Base-by-base conservation (phyloP, 805 yeast genomes). In the Metschnikowia lochheadii region DNA sequence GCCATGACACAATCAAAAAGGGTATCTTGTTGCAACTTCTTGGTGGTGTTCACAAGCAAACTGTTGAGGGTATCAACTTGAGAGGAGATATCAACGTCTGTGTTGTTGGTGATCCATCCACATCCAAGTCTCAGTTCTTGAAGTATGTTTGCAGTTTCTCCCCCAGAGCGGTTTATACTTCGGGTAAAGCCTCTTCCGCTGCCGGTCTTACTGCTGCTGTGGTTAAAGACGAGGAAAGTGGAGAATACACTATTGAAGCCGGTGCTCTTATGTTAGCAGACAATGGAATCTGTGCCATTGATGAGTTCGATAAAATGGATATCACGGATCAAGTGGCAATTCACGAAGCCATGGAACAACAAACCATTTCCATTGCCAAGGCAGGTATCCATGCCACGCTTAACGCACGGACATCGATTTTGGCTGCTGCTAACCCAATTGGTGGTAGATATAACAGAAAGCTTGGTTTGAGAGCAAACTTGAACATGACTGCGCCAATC, bases 271-370 rank as follows among this genome's bases (percentile, higher is more conserved):
- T 94, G 97, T 77, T 94, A 56, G 98, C 99, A 1, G 99, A 94
- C 70, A 94, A 92, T 64, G 99, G 99, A 55, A 88, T 94, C 54
- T 94, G 99, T 78, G 95, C 97, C 61, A 94, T 94, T 68, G 99
- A 94, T 68, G 99, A 94, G 73, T 94, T 94, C 61, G 99, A 94
- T 66, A 94, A 94, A 74, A 94, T 94, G 99, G 97, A 92, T 68
- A 69, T 91, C 40, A 70, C 84, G 1, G 98, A 94, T 70, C 98
- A 94, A 71, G 98, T 94, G 49, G 98, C 98, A 3, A 92, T 94
- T 73, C 99, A 94, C 72, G 99, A 94, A 73, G 99, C 98, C 21
- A 94, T 94, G 99, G 99, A 94, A 78, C 99, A 94, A 72, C 99
- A 94, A 69, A 94, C 99, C 0, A 94, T 94, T 58, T 91, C 97